phyloP scores from a whole-genome alignment of 192 early-diverging fungal species.

The Coemansia sp. region DNA sequence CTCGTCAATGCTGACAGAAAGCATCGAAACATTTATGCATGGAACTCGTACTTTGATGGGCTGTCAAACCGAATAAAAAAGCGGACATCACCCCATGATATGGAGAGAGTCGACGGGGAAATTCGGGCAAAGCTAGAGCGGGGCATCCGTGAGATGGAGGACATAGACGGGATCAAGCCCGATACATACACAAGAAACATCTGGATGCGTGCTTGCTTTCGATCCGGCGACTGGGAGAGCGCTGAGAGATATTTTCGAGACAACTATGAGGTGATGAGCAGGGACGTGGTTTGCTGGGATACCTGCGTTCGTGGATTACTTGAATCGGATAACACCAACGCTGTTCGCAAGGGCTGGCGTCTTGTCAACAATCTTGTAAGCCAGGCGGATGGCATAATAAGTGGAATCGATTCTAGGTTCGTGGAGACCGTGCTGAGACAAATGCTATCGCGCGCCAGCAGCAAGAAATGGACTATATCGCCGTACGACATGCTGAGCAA shows the following conservation, averaged over 20 bases:
- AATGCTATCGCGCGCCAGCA: constrained; percentile 9
- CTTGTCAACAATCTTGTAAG: constrained; percentile 26
- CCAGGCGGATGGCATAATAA: background rate
- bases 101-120: background rate
- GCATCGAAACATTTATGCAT: constrained; percentile 16
- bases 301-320: constrained; percentile 30
- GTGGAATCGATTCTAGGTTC: constrained; percentile 16
- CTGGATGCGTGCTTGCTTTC: constrained; percentile 51
- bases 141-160: constrained; percentile 23
- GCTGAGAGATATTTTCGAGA: constrained; percentile 21
- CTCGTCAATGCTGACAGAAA: background rate
- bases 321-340: background rate
- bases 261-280: constrained; percentile 6
- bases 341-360: constrained; percentile 31
- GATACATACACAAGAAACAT: constrained; percentile 34
- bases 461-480: background rate
- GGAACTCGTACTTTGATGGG: constrained; percentile 49
- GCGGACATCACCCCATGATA: background rate
- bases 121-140: constrained; percentile 2
- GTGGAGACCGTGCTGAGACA: constrained; percentile 34
- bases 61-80: constrained; percentile 8
- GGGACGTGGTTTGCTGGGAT: constrained; percentile 42
- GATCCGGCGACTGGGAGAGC: constrained; percentile 16
- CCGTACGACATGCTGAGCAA: constrained; percentile 11
- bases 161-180: constrained; percentile 9